A percentile compares a stretch with the other conserved stretches of the same genome.
These are phyloP conservation scores for Wickerhamomyces rabaulensis DNA, from an alignment of 805 yeast species.

Conservation along the genomic window DNA sequence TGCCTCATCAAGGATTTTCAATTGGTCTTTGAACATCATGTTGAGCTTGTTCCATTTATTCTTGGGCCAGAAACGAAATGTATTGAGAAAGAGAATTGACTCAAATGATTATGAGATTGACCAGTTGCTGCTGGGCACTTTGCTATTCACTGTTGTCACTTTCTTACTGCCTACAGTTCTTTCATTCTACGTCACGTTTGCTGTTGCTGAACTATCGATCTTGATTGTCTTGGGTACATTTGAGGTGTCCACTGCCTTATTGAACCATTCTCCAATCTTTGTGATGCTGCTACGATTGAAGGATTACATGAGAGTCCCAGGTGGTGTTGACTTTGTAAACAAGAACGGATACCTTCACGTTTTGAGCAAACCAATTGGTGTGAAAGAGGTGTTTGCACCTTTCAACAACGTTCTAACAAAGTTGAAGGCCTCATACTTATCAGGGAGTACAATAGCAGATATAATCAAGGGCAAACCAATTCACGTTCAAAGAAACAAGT, in stretches of 20 bases:
- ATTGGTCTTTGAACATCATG: slow-evolving; percentile 65
- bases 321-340: slow-evolving; percentile 40
- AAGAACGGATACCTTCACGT: slow-evolving; percentile 25
- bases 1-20: slow-evolving; percentile 73
- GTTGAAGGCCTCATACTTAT: slow-evolving; percentile 37
- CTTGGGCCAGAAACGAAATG: slow-evolving; percentile 84
- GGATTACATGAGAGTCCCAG: slow-evolving; percentile 66
- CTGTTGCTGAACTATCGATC: slow-evolving; percentile 48
- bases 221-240: slow-evolving; percentile 43
- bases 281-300: slow-evolving; percentile 74
- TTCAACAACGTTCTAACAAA: slow-evolving; percentile 36
- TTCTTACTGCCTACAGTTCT: slow-evolving; percentile 82
- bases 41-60: slow-evolving; percentile 77
- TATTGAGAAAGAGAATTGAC: slow-evolving; percentile 81
- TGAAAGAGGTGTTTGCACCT: slow-evolving; percentile 43
- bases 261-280: slow-evolving; percentile 86
- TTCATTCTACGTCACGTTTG: slow-evolving; percentile 78
- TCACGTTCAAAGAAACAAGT: slow-evolving; percentile 39
- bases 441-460: slow-evolving; percentile 33
- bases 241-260: slow-evolving; percentile 54
- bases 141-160: slow-evolving; percentile 72
- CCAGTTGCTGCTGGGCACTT: slow-evolving; percentile 82
- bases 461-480: slow-evolving; percentile 40
- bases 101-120: slow-evolving; percentile 79
- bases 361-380: slow-evolving; percentile 39